Conservation (phyloP, 2,329 filamentous ascomycete species). For the Mollisiaceae sp. region DNA sequence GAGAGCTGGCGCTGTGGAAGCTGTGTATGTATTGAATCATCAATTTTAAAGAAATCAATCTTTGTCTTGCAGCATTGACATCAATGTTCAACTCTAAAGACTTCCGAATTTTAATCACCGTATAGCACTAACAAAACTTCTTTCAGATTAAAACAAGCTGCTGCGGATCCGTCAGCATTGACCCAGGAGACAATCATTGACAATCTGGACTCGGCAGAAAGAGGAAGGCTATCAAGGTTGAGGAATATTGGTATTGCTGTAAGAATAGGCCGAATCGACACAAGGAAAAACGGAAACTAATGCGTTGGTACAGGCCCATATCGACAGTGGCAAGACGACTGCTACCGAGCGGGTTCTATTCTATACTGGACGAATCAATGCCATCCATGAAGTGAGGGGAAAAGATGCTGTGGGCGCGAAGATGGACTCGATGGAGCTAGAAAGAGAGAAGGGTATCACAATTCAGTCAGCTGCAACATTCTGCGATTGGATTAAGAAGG, state of each 20-base stretch:
- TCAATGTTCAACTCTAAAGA: background rate
- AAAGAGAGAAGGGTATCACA: constrained; percentile 97
- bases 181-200: constrained; percentile 39
- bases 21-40: constrained; percentile 36
- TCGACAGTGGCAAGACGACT: constrained; percentile 98
- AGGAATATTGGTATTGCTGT: constrained; percentile 98
- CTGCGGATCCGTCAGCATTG: constrained; percentile 35
- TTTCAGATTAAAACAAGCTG: constrained; percentile 39
- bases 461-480: constrained; percentile 98
- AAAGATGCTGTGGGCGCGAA: constrained; percentile 96
- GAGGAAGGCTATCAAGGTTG: constrained; percentile 76
- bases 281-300: background rate
- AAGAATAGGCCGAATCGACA: constrained; percentile 44
- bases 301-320: constrained; percentile 72
- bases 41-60: background rate
- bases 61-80: background rate
- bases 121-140: background rate
- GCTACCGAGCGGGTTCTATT: constrained; percentile 95
- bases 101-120: background rate
- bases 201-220: constrained; percentile 66
- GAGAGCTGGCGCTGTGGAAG: constrained; percentile 38
- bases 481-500: constrained; percentile 92
- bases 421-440: constrained; percentile 99
- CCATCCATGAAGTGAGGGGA: constrained; percentile 95
- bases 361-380: constrained; percentile 96